Conservation (phyloP, 306 rosid species). For the Erythrophleum fordii region DNA sequence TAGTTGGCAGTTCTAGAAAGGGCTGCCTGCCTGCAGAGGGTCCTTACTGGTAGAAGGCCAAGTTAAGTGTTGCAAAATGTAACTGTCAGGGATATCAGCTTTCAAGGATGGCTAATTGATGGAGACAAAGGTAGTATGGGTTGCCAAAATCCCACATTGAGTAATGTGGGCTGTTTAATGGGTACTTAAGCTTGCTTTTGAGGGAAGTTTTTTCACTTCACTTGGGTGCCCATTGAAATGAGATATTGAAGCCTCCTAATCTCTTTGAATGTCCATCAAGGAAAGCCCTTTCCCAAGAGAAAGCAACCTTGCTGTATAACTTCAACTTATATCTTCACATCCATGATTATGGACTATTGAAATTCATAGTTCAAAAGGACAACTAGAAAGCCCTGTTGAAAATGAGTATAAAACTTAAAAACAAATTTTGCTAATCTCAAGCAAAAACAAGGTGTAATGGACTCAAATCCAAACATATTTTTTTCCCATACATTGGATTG, state of each 20-base stretch:
- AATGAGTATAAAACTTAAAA: background rate
- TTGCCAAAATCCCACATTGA: too few species aligned
- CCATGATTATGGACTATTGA: background rate
- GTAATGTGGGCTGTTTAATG: too few species aligned
- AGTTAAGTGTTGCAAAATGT: too few species aligned
- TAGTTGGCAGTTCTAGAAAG: too few species aligned
- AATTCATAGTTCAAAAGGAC: background rate
- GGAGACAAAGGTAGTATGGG: too few species aligned
- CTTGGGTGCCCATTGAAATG: too few species aligned
- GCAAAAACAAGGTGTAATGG: background rate
- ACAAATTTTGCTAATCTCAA: background rate
- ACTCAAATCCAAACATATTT: background rate
- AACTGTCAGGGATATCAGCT: too few species aligned
- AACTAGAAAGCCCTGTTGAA: background rate
- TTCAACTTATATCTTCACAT: background rate
- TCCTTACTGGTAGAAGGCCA: too few species aligned
- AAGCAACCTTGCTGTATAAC: background rate
- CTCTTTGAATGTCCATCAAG: background rate
- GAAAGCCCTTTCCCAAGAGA: background rate
- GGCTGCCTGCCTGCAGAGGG: too few species aligned
- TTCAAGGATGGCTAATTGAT: too few species aligned
- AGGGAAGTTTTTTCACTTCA: too few species aligned
- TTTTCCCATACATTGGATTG: background rate
- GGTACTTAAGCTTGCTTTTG: too few species aligned
- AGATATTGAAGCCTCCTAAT: background rate